Conservation (phyloP, 106 monocot genomes). For the Dendrobium nobile region DNA sequence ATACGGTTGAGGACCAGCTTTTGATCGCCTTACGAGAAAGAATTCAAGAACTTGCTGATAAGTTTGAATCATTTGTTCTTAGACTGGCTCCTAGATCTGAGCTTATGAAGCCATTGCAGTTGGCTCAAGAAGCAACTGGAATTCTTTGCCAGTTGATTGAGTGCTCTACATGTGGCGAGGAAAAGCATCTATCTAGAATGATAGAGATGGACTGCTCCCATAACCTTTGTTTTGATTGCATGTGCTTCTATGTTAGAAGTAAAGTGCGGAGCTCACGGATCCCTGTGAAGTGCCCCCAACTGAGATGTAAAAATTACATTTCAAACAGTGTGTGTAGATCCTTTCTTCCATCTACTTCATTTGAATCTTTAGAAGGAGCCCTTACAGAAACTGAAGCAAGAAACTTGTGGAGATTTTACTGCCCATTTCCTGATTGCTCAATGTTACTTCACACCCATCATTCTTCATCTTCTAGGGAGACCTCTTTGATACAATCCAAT, state of each 20-base stretch:
- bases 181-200: conserved; percentile 29
- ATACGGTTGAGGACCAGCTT: conserved; percentile 54
- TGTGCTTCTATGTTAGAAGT: conserved; percentile 24
- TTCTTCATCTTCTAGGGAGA: conserved; percentile 23
- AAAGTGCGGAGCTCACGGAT: conserved; percentile 22
- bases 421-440: conserved; percentile 66
- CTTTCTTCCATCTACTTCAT: conserved; percentile 31
- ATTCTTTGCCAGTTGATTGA: conserved; percentile 13
- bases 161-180: conserved; percentile 40
- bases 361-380: conserved; percentile 28
- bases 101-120: conserved; percentile 36
- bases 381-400: conserved; percentile 16
- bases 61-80: conserved; percentile 63
- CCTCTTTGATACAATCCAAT: conserved; percentile 37
- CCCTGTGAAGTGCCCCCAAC: conserved; percentile 38
- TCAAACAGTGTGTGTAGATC: conserved; percentile 28
- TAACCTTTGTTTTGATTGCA: conserved; percentile 40
- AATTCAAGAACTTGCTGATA: conserved; percentile 73
- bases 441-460: conserved; percentile 18
- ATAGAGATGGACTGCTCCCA: conserved; percentile 39
- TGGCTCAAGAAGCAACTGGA: conserved; percentile 69
- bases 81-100: conserved; percentile 45
- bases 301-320: conserved; percentile 30
- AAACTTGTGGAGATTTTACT: conserved; percentile 32
- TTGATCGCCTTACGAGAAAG: conserved; percentile 74